A percentile compares a stretch with the other conserved stretches of the same genome.
These are phyloP conservation scores for Pythium rishiriense DNA, from an alignment of 352 stramenopile species.

Conservation along the genomic window DNA sequence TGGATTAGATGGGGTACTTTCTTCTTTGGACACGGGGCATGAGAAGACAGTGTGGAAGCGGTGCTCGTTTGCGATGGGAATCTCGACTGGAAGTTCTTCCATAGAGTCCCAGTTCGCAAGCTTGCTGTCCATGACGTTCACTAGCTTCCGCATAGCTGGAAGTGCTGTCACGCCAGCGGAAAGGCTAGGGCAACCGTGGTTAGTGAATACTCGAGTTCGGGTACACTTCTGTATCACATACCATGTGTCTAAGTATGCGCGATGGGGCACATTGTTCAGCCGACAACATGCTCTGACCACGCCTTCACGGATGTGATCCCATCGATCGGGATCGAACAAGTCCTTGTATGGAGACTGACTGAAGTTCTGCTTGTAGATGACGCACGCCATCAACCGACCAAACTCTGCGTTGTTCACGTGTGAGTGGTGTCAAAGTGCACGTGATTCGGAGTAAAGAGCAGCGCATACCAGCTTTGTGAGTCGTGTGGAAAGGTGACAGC, in stretches of 20 bases:
- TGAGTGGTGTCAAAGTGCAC: neutral
- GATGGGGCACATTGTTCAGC: conserved; percentile 65
- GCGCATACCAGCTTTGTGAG: conserved; percentile 49
- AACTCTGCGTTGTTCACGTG: conserved; percentile 41
- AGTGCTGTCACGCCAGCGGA: conserved; percentile 68
- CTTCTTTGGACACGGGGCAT: conserved; percentile 86
- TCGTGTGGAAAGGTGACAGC: conserved; percentile 59
- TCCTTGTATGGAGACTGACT: conserved; percentile 81
- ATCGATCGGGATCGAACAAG: conserved; percentile 64
- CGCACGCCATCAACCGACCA: conserved; percentile 75
- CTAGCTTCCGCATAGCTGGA: conserved; percentile 79
- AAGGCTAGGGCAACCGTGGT: conserved; percentile 38
- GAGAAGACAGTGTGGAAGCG: conserved; percentile 89
- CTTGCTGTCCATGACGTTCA: conserved; percentile 78
- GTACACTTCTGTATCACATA: too few relatives aligned
- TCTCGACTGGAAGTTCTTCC: conserved; percentile 79
- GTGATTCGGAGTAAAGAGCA: neutral
- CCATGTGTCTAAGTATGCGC: conserved; percentile 77
- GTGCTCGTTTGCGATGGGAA: conserved; percentile 76
- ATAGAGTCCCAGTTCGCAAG: conserved; percentile 71
- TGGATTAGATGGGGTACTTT: conserved; percentile 80
- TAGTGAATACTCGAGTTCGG: neutral
- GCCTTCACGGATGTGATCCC: conserved; percentile 69
- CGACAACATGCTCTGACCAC: conserved; percentile 77
- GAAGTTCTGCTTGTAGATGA: conserved; percentile 75